Evolutionary conservation across 129 eudicot genomes (phyloP).

Genomic region (Artemisia annua): DNA sequence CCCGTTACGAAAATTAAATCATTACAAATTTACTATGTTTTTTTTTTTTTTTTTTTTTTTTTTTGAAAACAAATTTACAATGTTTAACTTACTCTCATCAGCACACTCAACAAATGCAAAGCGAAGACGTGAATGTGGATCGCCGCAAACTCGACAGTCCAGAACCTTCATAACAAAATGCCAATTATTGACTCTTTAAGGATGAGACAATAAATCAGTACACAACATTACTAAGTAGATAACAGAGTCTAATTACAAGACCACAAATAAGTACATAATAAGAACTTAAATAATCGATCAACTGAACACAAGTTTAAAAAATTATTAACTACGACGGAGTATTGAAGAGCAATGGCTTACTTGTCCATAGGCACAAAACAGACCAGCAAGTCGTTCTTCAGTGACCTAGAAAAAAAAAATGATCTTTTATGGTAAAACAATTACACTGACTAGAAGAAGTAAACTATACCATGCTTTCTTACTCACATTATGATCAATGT

Average conservation of each 20-base stretch:
- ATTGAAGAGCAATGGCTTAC: constrained; percentile 45
- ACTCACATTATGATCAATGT: constrained; percentile 85
- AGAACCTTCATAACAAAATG: constrained; percentile 54
- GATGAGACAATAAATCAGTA: too few relatives aligned
- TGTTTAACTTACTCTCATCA: constrained; percentile 86
- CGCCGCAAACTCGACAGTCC: constrained; percentile 97
- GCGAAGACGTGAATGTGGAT: constrained; percentile 95
- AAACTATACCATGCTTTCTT: not conserved
- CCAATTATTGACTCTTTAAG: not conserved
- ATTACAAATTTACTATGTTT: too few relatives aligned
- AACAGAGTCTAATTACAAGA: too few relatives aligned
- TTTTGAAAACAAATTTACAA: not conserved
- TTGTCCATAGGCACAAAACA: constrained; percentile 82
- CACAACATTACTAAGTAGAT: too few relatives aligned
- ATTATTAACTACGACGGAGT: not conserved
- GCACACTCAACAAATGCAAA: constrained; percentile 96
- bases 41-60: too few relatives aligned
- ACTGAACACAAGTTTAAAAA: not conserved
- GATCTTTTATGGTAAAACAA: not conserved
- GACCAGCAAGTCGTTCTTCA: constrained; percentile 91
- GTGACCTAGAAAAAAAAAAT: constrained; percentile 51
- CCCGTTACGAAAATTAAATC: too few relatives aligned
- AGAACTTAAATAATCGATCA: not conserved
- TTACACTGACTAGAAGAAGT: not conserved
- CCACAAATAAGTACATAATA: not conserved